Base-by-base conservation (phyloP, 192 early-diverging fungal genomes). In the Coemansia sp. region DNA sequence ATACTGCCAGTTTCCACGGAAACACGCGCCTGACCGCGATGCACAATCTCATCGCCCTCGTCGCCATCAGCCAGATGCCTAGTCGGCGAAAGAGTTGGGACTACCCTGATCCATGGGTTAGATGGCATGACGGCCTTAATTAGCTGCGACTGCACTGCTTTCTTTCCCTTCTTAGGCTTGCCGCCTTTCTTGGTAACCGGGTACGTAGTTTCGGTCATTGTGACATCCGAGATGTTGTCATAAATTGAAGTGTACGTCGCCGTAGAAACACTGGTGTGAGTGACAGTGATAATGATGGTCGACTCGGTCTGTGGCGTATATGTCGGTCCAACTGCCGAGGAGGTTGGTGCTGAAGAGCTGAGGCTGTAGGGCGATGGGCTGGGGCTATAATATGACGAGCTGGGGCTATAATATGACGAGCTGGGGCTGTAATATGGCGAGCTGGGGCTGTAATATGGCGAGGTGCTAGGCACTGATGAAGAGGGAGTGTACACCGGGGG, bases 151-250 rank as follows among this genome's bases (percentile, higher is more conserved):
- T 13, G 54, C 16, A 34, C 54, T 7, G 31, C 54, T 6, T 56
- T 56, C 54, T 41, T 62, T 11, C 59, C 39, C 35, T 62, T 62
- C 36, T 41, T 37, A 21, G 36, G 34, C 59, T 62, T 62, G 17
- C 21, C 19, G 21, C 59, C 21, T 6, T 56, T 56, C 54, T 56
- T 56, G 54, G 29, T 17, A 13, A 34, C 54, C n/a, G 54, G 31
- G 54, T 48, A 35, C 17, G 21, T 6, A 2, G 68, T 56, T 51
- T 63, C 50, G 14, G 68, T 70, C 13, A 57, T 40, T 0, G 39
- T 63, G 50, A 63, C 41, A 29, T 63, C 68, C 17, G 68, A 70
- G n/a, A 42, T 57, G 31, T 16, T 41, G 24, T 62, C 61, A 24
- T 56, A 24, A 37, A 63, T 27, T 2, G 54, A 56, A 2, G 31